Percentiles rank a stretch among this genome's conserved stretches.
Evolutionary conservation across 2,329 filamentous ascomycete genomes (phyloP).

Genomic region (Alternaria atra): DNA sequence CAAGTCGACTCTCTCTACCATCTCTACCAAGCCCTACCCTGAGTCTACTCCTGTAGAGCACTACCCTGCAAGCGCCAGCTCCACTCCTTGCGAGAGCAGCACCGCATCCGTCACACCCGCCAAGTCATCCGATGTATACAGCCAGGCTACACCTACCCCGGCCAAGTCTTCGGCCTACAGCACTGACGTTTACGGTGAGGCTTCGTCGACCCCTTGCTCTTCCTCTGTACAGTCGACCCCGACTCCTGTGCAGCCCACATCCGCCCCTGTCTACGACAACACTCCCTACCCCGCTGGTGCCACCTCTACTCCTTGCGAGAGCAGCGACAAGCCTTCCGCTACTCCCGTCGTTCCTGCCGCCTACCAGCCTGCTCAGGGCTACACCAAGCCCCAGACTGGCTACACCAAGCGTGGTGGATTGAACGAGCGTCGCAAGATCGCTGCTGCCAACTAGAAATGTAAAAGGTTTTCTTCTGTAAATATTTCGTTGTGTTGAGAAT

Average conservation of each 20-base stretch:
- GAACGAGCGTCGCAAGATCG: slow-evolving; percentile 28
- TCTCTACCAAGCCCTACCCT: slow-evolving; percentile 4
- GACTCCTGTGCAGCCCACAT: not conserved
- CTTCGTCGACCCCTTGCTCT: slow-evolving; percentile 5
- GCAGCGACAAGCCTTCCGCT: slow-evolving; percentile 14
- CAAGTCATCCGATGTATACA: slow-evolving; percentile 4
- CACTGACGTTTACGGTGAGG: not conserved
- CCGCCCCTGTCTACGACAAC: slow-evolving; percentile 11
- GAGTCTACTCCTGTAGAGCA: not conserved
- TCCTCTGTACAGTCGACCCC: not conserved
- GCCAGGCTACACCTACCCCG: not conserved
- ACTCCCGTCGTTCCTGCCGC: slow-evolving; percentile 8
- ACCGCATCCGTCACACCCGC: slow-evolving; percentile 1
- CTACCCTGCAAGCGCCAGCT: slow-evolving; percentile 2
- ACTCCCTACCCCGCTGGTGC: slow-evolving; percentile 8
- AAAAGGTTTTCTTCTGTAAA: not conserved
- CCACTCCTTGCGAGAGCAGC: slow-evolving; percentile 9
- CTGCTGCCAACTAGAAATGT: slow-evolving; percentile 3
- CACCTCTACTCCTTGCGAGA: slow-evolving; percentile 22
- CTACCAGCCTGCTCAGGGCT: slow-evolving; percentile 1
- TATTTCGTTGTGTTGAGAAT: not conserved
- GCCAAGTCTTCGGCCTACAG: slow-evolving; percentile 3
- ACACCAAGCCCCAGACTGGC: slow-evolving; percentile 13
- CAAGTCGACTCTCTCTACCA: slow-evolving; percentile 7
- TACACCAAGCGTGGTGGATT: slow-evolving; percentile 35